phyloP scores from a whole-genome alignment of 1,139 yeast genomes.

The Ogataea hybrid region DNA sequence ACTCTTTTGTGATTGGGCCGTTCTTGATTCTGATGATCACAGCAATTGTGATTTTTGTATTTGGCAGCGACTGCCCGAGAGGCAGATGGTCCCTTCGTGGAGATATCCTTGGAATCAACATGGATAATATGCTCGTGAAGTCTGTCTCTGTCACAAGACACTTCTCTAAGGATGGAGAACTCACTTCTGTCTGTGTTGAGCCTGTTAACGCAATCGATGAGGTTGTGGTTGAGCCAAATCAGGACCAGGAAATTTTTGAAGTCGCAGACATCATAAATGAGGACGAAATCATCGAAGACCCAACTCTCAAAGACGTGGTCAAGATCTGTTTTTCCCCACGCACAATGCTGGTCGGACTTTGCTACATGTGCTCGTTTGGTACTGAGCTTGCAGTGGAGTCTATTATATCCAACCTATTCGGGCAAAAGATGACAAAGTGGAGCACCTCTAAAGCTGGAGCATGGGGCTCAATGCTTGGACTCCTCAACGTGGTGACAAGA shows the following conservation, averaged over 20 bases:
- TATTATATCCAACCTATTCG: constrained; percentile 31
- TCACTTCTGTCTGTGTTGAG: constrained; percentile 2
- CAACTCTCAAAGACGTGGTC: constrained; percentile 24
- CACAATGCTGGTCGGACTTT: constrained; percentile 33
- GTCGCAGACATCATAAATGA: constrained; percentile 24
- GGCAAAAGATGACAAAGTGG: constrained; percentile 24
- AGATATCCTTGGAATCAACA: constrained; percentile 27
- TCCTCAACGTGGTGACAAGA: constrained; percentile 34
- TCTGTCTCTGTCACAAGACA: constrained; percentile 19
- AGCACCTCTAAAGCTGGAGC: constrained; percentile 30
- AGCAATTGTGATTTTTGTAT: constrained; percentile 25
- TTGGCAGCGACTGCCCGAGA: constrained; percentile 36
- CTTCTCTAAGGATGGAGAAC: constrained; percentile 5
- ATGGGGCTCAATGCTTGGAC: constrained; percentile 38
- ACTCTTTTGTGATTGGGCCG: constrained; percentile 34
- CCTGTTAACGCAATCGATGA: constrained; percentile 3
- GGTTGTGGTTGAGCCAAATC: constrained; percentile 12
- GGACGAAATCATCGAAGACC: constrained; percentile 31
- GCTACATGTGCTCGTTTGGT: constrained; percentile 34
- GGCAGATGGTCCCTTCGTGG: constrained; percentile 35
- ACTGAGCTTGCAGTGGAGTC: constrained; percentile 36
- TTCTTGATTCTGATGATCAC: constrained; percentile 30
- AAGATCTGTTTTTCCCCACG: constrained; percentile 27
- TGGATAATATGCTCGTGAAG: constrained; percentile 24
- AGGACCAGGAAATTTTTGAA: constrained; percentile 9